A percentile compares a stretch with the other conserved stretches of the same genome.
phyloP scores from a whole-genome alignment of 805 yeast genomes.

The Wickerhamomyces xylosicus region DNA sequence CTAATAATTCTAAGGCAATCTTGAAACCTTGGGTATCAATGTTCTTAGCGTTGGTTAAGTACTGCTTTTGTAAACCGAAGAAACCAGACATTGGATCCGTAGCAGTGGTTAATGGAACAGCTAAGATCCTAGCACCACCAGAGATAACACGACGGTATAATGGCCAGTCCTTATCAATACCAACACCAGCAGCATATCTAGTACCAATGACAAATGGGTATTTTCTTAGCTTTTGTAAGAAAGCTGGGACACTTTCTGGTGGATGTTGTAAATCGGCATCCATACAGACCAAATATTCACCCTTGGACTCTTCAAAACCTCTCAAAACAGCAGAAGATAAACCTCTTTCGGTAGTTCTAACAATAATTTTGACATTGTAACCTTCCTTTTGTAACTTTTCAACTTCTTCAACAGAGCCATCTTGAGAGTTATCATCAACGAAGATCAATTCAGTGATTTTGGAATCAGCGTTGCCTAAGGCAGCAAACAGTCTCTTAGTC shows the following conservation, averaged over 20 bases:
- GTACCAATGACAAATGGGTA: constrained; percentile 40
- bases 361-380: constrained; percentile 37
- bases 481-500: constrained; percentile 37
- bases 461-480: constrained; percentile 32
- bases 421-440: constrained; percentile 41
- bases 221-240: constrained; percentile 28
- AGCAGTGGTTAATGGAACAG: constrained; percentile 39
- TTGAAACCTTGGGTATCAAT: constrained; percentile 36
- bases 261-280: constrained; percentile 47
- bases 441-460: constrained; percentile 35
- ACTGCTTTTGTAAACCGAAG: constrained; percentile 38
- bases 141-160: constrained; percentile 38
- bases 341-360: constrained; percentile 40
- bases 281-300: constrained; percentile 39
- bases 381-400: constrained; percentile 33
- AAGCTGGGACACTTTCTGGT: constrained; percentile 38
- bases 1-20: constrained; percentile 37
- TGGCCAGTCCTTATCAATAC: constrained; percentile 45
- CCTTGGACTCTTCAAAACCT: constrained; percentile 36
- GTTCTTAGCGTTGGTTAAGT: constrained; percentile 24
- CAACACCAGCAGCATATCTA: constrained; percentile 44
- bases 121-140: constrained; percentile 37
- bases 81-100: constrained; percentile 46
- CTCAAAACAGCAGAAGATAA: constrained; percentile 38
- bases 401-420: constrained; percentile 43